These are phyloP conservation scores for Solanum microdontum DNA, from an alignment of 257 asterid species.

Conservation along the genomic window DNA sequence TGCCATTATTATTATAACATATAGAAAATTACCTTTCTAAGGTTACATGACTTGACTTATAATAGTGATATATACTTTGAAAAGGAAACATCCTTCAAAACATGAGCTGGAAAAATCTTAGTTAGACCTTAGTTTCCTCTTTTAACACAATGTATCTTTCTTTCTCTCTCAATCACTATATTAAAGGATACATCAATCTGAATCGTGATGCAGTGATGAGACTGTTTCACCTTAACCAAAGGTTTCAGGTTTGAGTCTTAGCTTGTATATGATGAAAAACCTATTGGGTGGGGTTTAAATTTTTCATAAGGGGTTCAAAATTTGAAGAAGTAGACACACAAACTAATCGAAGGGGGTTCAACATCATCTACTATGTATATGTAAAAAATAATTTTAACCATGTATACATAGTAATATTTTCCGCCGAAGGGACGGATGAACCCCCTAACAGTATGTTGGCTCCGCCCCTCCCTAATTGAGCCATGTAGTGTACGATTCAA, in stretches of 20 bases:
- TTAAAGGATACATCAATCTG: not conserved
- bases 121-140: not conserved
- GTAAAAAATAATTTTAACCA: not conserved
- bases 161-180: not conserved
- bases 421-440: not conserved
- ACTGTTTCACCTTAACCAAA: too few relatives aligned
- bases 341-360: not conserved
- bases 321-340: not conserved
- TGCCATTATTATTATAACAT: not conserved
- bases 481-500: rapidly evolving
- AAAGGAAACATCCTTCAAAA: not conserved
- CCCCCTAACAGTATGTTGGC: not conserved
- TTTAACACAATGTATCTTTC: not conserved
- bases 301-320: too few relatives aligned
- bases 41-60: not conserved
- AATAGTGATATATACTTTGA: not conserved
- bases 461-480: not conserved
- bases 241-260: not conserved
- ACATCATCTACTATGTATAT: not conserved
- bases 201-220: rapidly evolving
- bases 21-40: not conserved
- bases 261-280: too few relatives aligned
- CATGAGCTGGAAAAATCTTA: conserved; percentile 18
- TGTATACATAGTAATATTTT: too few relatives aligned
- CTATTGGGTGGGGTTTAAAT: too few relatives aligned